Evolutionary conservation across 352 stramenopile species (phyloP).

Genomic region (Globisporangium canariense): DNA sequence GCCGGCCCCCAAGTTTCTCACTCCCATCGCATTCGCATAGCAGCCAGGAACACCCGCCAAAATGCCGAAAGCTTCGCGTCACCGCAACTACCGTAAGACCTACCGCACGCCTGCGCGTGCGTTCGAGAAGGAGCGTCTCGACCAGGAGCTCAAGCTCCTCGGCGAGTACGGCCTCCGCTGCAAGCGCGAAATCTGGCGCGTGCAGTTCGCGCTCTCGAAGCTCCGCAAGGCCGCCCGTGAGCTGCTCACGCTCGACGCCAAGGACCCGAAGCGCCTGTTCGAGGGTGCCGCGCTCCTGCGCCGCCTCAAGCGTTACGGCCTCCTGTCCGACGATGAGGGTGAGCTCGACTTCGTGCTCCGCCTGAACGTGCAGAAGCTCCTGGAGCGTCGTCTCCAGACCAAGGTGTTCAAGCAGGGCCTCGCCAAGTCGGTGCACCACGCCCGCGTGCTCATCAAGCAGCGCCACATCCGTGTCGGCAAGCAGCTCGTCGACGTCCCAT

Average conservation of each 20-base stretch:
- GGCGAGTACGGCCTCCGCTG: slow-evolving; percentile 99
- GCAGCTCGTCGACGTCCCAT: slow-evolving; percentile 98
- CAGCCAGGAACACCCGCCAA: slow-evolving; percentile 60
- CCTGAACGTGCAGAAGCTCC: slow-evolving; percentile 98
- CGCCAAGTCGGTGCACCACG: slow-evolving; percentile 99
- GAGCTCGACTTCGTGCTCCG: slow-evolving; percentile 98
- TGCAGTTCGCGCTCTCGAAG: slow-evolving; percentile 99
- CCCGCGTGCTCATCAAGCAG: slow-evolving; percentile 98
- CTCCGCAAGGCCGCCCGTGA: slow-evolving; percentile 98
- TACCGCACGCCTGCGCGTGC: slow-evolving; percentile 98
- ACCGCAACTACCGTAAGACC: slow-evolving; percentile 95
- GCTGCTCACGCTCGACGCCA: slow-evolving; percentile 96
- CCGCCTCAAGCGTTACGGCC: slow-evolving; percentile 95
- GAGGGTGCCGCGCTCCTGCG: slow-evolving; percentile 97
- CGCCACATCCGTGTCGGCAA: slow-evolving; percentile 99
- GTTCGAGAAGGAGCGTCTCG: slow-evolving; percentile 99
- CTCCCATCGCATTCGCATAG: slow-evolving; percentile 71
- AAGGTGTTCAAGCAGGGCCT: slow-evolving; percentile 99
- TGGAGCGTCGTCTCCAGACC: slow-evolving; percentile 98
- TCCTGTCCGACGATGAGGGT: slow-evolving; percentile 97
- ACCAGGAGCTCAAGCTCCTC: slow-evolving; percentile 98
- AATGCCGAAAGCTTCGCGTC: slow-evolving; percentile 87
- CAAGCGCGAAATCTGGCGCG: slow-evolving; percentile 99
- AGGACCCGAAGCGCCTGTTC: slow-evolving; percentile 99
- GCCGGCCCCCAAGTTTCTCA: slow-evolving; percentile 24